Conservation (phyloP, 805 yeast genomes). For the Wickerhamomyces mucosus region DNA sequence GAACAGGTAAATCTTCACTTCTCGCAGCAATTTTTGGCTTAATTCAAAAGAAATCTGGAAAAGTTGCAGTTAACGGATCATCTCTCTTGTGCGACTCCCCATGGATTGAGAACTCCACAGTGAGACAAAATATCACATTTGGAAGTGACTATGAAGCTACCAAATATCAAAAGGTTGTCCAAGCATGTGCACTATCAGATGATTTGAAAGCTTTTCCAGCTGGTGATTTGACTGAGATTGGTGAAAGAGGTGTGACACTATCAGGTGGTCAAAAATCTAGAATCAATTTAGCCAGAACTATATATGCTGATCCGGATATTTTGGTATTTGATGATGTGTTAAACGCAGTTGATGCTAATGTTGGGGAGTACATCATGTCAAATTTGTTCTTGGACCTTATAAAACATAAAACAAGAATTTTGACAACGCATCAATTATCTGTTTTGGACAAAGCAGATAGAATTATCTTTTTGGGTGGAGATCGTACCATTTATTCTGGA, state of each 20-base stretch:
- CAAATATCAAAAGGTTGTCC: conserved; percentile 43
- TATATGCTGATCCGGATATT: conserved; percentile 48
- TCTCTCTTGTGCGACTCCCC: conserved; percentile 52
- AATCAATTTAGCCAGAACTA: conserved; percentile 57
- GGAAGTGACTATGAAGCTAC: conserved; percentile 44
- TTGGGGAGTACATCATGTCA: conserved; percentile 65
- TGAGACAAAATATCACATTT: conserved; percentile 62
- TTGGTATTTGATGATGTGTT: conserved; percentile 54
- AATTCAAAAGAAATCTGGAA: conserved; percentile 39
- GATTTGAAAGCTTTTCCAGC: conserved; percentile 60
- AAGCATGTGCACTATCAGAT: conserved; percentile 51
- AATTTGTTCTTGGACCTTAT: conserved; percentile 53
- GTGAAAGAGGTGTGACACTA: conserved; percentile 74
- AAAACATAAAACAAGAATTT: conserved; percentile 47
- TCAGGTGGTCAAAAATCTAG: conserved; percentile 70
- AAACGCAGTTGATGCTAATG: conserved; percentile 67
- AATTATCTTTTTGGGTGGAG: conserved; percentile 49
- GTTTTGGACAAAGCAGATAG: conserved; percentile 59
- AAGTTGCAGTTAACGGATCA: conserved; percentile 44
- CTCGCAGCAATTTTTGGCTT: conserved; percentile 62
- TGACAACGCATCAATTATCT: conserved; percentile 78
- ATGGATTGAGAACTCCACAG: conserved; percentile 76
- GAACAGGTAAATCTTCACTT: conserved; percentile 71
- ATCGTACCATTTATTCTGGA: conserved; percentile 57
- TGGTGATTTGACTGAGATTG: conserved; percentile 72